Evolutionary conservation across 441 rosid genomes (phyloP), one percentile per base, ranked within the genome.

Genomic region (Geranium incanum): DNA sequence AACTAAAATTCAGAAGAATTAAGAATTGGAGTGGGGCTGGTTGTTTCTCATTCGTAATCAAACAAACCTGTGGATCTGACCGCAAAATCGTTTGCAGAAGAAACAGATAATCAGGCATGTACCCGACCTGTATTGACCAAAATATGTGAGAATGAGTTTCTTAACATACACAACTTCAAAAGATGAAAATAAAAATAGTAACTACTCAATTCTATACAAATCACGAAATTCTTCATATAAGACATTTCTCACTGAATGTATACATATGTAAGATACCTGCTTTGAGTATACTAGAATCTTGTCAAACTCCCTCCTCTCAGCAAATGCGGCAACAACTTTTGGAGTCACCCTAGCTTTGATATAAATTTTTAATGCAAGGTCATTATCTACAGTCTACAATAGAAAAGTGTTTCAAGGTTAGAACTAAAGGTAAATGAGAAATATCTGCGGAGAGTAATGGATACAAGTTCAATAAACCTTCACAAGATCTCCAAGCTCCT

Each of bases 401-500:
- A 41, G 79, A 72, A 18, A 66, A 15, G 21, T 39, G 12, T 50
- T 36, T 57, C 62, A 69, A 73, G 60, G 33, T 28, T 28, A 28
- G 33, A 28, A 28, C 33, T 2, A 1, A 28, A 28, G 33, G 33
- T 28, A 41, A 41, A 41, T 41, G 48, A 41, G 48, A 41, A 5
- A 89, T 86, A 67, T 91, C 98, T 41, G 48, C 5, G 9, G 48
- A 41, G 48, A 41, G 48, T 6, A 7, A 41, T 41, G 48, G 11
- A 41, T 41, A 41, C 48, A 41, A 41, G 48, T 65, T 68, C 21
- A 21, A 63, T 39, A 65, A 82, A 93, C 99, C 93, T 96, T 96
- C 76, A 93, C 99, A 78, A 96, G 98, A 82, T 96, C 99, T 69
- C 99, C 99, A 79, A 96, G 96, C 71, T 96, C 99, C 84, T 96